A percentile compares a stretch with the other conserved stretches of the same genome.
phyloP scores from a whole-genome alignment of 495 filamentous ascomycete species.

The Immersiella caudata region DNA sequence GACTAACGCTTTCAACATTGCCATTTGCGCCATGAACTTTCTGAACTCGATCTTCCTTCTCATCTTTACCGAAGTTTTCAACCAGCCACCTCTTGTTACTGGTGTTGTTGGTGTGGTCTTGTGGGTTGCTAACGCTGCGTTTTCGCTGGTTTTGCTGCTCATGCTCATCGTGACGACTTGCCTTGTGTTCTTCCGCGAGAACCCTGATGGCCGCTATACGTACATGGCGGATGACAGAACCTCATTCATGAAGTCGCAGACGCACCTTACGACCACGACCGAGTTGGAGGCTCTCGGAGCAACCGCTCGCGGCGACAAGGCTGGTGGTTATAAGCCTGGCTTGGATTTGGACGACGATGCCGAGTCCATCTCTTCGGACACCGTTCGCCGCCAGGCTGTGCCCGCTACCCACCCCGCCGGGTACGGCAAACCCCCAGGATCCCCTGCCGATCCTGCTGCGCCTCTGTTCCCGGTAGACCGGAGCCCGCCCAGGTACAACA shows the following conservation, averaged over 20 bases:
- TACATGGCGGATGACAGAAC: constrained; percentile 95
- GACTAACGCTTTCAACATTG: constrained; percentile 95
- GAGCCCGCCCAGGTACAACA: constrained; percentile 1
- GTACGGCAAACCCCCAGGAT: constrained; percentile 11
- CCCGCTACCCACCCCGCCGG: constrained; percentile 21
- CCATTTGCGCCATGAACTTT: constrained; percentile 88
- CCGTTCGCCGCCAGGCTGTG: constrained; percentile 30
- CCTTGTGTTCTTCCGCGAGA: constrained; percentile 86
- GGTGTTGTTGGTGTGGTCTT: constrained; percentile 94
- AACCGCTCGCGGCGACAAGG: constrained; percentile 86
- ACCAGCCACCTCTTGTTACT: constrained; percentile 81
- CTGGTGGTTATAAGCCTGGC: constrained; percentile 63
- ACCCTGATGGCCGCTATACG: constrained; percentile 94
- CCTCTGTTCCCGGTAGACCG: constrained; percentile 25
- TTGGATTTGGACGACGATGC: constrained; percentile 74
- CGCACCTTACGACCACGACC: constrained; percentile 71
- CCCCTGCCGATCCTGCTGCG: constrained; percentile 18
- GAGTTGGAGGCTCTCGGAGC: constrained; percentile 93
- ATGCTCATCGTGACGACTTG: constrained; percentile 84
- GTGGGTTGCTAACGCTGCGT: constrained; percentile 88
- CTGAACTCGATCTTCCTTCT: constrained; percentile 85
- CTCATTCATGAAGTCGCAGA: constrained; percentile 97
- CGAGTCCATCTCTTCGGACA: constrained; percentile 45
- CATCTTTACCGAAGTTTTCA: constrained; percentile 81
- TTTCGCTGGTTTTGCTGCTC: constrained; percentile 81